A percentile compares a stretch with the other conserved stretches of the same genome.
phyloP scores from a whole-genome alignment of 2,329 filamentous ascomycete species.

The Nemania sp. region DNA sequence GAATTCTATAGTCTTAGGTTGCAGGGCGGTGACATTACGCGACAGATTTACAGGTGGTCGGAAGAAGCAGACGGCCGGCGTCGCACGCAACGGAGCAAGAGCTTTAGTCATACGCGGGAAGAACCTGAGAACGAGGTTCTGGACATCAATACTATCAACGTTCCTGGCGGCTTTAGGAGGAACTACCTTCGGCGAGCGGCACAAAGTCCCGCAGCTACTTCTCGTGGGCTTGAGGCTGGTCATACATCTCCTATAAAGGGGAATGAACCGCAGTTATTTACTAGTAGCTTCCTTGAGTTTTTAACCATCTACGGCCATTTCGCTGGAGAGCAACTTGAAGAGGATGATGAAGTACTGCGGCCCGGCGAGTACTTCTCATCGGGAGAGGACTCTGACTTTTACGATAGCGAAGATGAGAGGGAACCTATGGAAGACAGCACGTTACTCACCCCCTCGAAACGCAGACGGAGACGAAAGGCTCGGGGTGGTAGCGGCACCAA shows the following conservation, averaged over 20 bases:
- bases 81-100: conserved; percentile 83
- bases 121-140: conserved; percentile 83
- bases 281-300: conserved; percentile 95
- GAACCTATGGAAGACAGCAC: conserved; percentile 91
- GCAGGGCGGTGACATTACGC: conserved; percentile 93
- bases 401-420: conserved; percentile 73
- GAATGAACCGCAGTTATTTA: conserved; percentile 75
- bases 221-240: conserved; percentile 56
- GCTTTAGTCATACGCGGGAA: conserved; percentile 82
- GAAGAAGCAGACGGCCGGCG: conserved; percentile 83
- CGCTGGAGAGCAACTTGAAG: conserved; percentile 94
- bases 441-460: conserved; percentile 79
- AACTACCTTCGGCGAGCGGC: conserved; percentile 85
- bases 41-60: conserved; percentile 96
- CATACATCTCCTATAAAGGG: conserved; percentile 53
- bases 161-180: conserved; percentile 92
- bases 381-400: conserved; percentile 71
- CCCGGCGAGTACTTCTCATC: conserved; percentile 94
- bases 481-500: conserved; percentile 81
- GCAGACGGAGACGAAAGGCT: conserved; percentile 80
- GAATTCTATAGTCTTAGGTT: conserved; percentile 94
- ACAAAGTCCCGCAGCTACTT: conserved; percentile 66
- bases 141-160: conserved; percentile 90
- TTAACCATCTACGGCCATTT: conserved; percentile 96
- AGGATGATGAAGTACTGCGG: conserved; percentile 89